phyloP scores from a whole-genome alignment of 192 early-diverging fungal genomes.

The Coemansia sp. region DNA sequence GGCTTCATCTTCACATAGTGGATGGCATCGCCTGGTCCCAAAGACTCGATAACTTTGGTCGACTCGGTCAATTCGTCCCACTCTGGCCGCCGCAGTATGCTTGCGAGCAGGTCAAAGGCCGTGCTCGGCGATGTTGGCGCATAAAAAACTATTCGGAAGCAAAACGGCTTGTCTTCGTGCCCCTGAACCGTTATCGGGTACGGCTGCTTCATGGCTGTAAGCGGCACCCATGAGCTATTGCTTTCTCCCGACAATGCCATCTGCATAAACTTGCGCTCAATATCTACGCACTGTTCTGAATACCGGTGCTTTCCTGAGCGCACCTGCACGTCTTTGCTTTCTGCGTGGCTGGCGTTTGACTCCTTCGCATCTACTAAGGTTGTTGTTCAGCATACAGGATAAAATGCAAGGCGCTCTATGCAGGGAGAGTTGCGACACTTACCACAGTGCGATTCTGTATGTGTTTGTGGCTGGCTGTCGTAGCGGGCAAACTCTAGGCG shows the following conservation, averaged over 20 bases:
- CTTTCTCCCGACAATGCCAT: constrained; percentile 13
- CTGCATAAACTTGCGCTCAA: constrained; percentile 32
- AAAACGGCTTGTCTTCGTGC: constrained; percentile 38
- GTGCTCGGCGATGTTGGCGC: constrained; percentile 32
- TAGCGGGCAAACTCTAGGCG: background rate
- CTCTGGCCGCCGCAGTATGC: constrained; percentile 36
- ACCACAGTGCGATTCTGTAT: background rate
- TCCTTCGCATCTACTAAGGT: background rate
- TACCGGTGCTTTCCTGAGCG: constrained; percentile 17
- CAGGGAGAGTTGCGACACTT: background rate
- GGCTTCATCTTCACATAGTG: constrained; percentile 51
- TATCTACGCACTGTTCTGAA: constrained; percentile 22
- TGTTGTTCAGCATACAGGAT: too few species aligned
- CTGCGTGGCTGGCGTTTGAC: background rate
- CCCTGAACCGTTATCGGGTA: constrained; percentile 41
- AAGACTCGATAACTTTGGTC: constrained; percentile 29
- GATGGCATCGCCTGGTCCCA: constrained; percentile 33
- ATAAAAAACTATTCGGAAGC: constrained; percentile 40
- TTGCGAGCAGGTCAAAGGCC: constrained; percentile 48
- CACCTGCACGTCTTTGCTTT: background rate
- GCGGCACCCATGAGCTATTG: constrained; percentile 22
- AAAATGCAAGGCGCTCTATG: too few species aligned
- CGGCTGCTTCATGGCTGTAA: constrained; percentile 21
- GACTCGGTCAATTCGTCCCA: constrained; percentile 53
- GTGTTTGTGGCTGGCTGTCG: background rate